Percentiles rank a stretch among this genome's conserved stretches.
Evolutionary conservation across 306 rosid genomes (phyloP).

Genomic region (Cucumis melo): DNA sequence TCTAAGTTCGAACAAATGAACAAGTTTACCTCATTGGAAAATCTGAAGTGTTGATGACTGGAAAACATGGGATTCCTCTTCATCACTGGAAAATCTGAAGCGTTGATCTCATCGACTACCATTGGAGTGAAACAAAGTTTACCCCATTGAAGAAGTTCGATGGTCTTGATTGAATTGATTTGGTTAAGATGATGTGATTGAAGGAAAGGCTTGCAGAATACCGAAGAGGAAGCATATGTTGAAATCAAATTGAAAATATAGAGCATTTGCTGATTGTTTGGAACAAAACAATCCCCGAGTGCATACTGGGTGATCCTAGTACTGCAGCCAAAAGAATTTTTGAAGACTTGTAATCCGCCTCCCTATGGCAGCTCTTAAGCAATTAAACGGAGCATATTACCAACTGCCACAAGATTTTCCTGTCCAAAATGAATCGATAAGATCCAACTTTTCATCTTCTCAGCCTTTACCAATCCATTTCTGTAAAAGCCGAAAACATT

Average conservation of each 20-base stretch:
- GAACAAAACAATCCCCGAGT: background rate
- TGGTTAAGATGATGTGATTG: background rate
- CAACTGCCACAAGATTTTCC: background rate
- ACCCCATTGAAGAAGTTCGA: background rate
- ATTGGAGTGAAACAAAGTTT: background rate
- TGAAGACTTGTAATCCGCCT: constrained; percentile 68
- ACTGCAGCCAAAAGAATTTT: constrained; percentile 50
- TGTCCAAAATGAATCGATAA: background rate
- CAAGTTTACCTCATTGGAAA: too few species aligned
- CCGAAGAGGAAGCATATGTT: constrained; percentile 15
- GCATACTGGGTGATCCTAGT: constrained; percentile 53
- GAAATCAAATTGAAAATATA: background rate
- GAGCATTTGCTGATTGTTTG: background rate
- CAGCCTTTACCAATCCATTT: background rate
- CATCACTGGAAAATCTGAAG: background rate
- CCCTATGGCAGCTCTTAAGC: constrained; percentile 70
- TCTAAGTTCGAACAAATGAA: too few species aligned
- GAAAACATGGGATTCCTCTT: background rate
- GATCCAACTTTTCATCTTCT: background rate
- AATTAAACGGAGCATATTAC: constrained; percentile 37
- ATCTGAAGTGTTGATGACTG: too few species aligned
- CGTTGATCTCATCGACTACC: background rate
- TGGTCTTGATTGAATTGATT: background rate
- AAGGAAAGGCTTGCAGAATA: constrained; percentile 1
- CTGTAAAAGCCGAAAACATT: background rate